These are phyloP conservation scores for Auriscalpium microsporum DNA, from an alignment of 768 basidiomycete genomes.

Conservation along the genomic window DNA sequence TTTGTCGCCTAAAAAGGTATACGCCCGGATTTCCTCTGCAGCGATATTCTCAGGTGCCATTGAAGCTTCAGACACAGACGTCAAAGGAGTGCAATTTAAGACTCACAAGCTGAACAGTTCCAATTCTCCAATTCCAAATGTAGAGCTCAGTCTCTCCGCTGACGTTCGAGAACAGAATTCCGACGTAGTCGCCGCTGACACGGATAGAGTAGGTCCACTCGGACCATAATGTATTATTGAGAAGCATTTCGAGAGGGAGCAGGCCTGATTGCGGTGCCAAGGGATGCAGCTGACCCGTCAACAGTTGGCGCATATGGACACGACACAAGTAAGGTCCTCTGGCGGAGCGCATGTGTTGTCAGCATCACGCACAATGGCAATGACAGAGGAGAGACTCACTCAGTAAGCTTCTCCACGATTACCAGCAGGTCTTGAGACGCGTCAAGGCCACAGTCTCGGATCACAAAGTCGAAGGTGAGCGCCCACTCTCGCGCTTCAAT, in stretches of 20 bases:
- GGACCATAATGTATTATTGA: background rate
- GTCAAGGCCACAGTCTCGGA: constrained; percentile 14
- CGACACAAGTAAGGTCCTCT: constrained; percentile 1
- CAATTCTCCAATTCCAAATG: constrained; percentile 15
- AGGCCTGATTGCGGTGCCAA: background rate
- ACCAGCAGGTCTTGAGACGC: constrained; percentile 13
- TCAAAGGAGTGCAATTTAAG: background rate
- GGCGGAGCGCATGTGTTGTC: background rate
- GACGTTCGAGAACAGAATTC: constrained; percentile 1
- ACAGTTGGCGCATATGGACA: constrained; percentile 3
- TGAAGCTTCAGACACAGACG: background rate
- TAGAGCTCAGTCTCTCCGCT: background rate
- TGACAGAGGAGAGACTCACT: too few species aligned
- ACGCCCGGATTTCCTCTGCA: constrained; percentile 1
- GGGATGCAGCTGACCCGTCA: constrained; percentile 5
- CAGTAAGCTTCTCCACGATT: constrained; percentile 9
- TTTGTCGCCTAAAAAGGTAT: constrained; percentile 3
- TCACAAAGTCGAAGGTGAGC: background rate
- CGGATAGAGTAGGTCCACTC: constrained; percentile 9
- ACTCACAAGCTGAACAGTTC: constrained; percentile 2
- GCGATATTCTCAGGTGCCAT: background rate
- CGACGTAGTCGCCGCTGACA: constrained; percentile 8
- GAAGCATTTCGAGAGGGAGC: constrained; percentile 6
- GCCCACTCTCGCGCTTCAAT: constrained; percentile 11
- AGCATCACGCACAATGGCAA: too few species aligned